A percentile compares a stretch with the other conserved stretches of the same genome.
These are phyloP conservation scores for Cyclocybe cylindracea DNA, from an alignment of 768 basidiomycete genomes.

Conservation along the genomic window DNA sequence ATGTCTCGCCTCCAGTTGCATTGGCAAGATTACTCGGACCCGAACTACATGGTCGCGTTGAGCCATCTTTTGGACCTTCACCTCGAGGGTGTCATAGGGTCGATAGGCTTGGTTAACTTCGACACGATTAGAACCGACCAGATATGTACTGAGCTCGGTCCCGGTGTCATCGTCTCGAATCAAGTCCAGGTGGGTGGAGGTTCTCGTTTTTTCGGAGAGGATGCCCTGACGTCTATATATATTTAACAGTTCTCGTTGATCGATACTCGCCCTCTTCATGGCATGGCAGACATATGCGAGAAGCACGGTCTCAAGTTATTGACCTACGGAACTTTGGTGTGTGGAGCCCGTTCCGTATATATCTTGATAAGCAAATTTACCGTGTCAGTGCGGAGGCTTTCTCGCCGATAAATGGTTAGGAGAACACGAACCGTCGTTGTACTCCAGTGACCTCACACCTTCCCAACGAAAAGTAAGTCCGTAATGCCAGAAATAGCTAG, in stretches of 20 bases:
- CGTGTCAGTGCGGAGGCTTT: conserved; percentile 76
- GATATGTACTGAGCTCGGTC: conserved; percentile 74
- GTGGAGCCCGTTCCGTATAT: conserved; percentile 16
- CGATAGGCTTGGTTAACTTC: conserved; percentile 81
- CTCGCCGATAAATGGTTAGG: conserved; percentile 76
- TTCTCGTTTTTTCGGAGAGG: not conserved
- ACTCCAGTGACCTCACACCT: conserved; percentile 68
- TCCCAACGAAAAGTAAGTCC: conserved; percentile 74
- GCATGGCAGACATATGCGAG: conserved; percentile 75
- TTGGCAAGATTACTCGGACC: conserved; percentile 70
- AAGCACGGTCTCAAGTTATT: conserved; percentile 73
- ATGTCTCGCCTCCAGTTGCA: conserved; percentile 54
- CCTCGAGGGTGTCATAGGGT: conserved; percentile 55
- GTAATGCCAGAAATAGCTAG: not conserved
- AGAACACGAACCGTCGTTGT: conserved; percentile 68
- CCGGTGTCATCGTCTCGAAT: conserved; percentile 74
- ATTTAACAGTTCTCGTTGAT: conserved; percentile 72
- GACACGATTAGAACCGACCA: conserved; percentile 75
- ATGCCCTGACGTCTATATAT: not conserved
- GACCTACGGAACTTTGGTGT: conserved; percentile 80
- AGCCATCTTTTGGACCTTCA: conserved; percentile 61
- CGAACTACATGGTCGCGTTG: conserved; percentile 42
- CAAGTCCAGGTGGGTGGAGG: conserved; percentile 68
- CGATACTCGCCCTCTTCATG: conserved; percentile 75
- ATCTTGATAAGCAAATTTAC: not conserved